A percentile compares a stretch with the other conserved stretches of the same genome.
Conservation (phyloP, 805 yeast species). For the Pichia insulana region DNA sequence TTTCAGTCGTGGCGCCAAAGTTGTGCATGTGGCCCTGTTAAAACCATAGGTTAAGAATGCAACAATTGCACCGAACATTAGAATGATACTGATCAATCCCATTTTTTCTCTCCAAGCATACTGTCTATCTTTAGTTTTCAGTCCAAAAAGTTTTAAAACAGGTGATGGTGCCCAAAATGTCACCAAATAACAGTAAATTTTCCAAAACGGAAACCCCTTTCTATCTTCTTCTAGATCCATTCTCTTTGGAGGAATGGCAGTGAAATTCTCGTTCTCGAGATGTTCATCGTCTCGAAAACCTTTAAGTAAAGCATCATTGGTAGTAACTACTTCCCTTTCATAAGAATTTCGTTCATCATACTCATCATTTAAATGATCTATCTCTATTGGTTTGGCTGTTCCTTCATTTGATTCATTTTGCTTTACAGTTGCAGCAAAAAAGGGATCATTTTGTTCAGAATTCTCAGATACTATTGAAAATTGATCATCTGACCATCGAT, state of each 20-base stretch:
- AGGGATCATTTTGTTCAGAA: background rate
- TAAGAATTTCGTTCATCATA: background rate
- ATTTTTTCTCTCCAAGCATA: conserved; percentile 97
- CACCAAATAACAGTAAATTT: conserved; percentile 63
- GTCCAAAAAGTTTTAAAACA: conserved; percentile 60
- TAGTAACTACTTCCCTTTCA: background rate
- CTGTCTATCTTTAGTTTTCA: conserved; percentile 72
- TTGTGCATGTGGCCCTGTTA: conserved; percentile 69
- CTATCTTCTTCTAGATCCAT: conserved; percentile 17
- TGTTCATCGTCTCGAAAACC: conserved; percentile 19
- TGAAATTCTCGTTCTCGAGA: conserved; percentile 11
- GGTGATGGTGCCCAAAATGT: conserved; percentile 93
- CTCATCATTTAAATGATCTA: conserved; percentile 54
- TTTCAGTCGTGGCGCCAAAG: conserved; percentile 40
- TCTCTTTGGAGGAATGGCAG: conserved; percentile 18
- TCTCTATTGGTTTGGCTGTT: conserved; percentile 6
- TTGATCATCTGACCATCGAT: background rate
- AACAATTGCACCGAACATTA: conserved; percentile 64
- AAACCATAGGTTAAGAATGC: conserved; percentile 89
- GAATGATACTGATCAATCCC: conserved; percentile 69
- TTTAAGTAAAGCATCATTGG: conserved; percentile 12
- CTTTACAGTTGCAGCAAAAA: background rate
- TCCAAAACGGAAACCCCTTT: conserved; percentile 48
- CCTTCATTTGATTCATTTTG: background rate
- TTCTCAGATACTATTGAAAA: conserved; percentile 1